Evolutionary conservation across 73 alveolate species (phyloP).

Genomic region (Paramecium primaurelia): DNA sequence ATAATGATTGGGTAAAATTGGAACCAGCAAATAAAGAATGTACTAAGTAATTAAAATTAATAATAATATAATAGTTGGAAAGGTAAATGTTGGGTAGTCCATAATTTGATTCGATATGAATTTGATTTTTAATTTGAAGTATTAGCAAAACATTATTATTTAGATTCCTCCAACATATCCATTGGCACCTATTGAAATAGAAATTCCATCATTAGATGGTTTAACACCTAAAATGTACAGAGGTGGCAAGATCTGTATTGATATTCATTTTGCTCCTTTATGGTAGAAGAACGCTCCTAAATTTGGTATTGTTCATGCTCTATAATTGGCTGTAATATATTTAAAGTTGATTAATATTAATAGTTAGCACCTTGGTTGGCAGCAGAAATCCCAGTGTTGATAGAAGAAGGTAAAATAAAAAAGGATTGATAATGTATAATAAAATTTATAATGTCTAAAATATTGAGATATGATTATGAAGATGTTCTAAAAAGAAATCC

Average conservation of each 20-base stretch:
- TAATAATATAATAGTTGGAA: constrained; percentile 65
- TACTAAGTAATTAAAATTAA: constrained; percentile 56
- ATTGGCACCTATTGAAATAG: constrained; percentile 93
- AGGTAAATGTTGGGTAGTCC: constrained; percentile 97
- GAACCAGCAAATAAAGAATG: constrained; percentile 93
- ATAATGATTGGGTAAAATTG: constrained; percentile 94
- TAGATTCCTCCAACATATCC: constrained; percentile 96
- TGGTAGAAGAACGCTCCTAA: constrained; percentile 96
- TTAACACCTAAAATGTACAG: constrained; percentile 98
- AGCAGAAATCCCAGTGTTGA: constrained; percentile 96
- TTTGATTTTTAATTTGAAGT: constrained; percentile 91
- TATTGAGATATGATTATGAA: not conserved
- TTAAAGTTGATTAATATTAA: not conserved
- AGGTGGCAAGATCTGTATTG: constrained; percentile 98
- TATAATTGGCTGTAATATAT: constrained; percentile 80
- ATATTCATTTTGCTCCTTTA: constrained; percentile 97
- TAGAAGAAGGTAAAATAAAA: constrained; percentile 71
- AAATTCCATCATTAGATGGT: constrained; percentile 97
- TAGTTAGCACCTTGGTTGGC: constrained; percentile 98
- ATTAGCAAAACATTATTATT: not conserved
- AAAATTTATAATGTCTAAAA: not conserved
- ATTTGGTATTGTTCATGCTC: constrained; percentile 98
- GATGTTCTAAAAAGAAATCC: not conserved
- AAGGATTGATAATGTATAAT: constrained; percentile 46
- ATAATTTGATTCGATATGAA: constrained; percentile 88